These are phyloP conservation scores for Phytophthora chlamydospora DNA, from an alignment of 352 stramenopile genomes.

Conservation along the genomic window DNA sequence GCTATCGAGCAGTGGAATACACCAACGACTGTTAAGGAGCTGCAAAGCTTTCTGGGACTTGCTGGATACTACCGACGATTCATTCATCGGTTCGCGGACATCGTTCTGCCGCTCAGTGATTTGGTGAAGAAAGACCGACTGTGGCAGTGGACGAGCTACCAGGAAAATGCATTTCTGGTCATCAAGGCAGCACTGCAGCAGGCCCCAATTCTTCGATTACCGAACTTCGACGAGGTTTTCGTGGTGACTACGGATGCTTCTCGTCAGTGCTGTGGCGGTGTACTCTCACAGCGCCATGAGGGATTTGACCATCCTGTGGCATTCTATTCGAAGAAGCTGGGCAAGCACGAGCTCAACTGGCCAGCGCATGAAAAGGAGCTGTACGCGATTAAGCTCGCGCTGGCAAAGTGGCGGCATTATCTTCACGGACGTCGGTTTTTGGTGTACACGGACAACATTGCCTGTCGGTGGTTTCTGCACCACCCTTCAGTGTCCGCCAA, in stretches of 20 bases:
- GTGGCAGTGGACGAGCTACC: no score
- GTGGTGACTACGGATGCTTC: not conserved
- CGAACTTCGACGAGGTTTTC: no score
- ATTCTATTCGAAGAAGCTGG: not conserved
- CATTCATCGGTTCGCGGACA: no score
- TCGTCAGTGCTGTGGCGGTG: not conserved
- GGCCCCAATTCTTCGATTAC: no score
- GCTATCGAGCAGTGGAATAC: no score
- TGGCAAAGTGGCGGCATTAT: slow-evolving; percentile 17
- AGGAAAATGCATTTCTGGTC: no score
- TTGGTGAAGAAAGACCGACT: no score
- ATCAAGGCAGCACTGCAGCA: no score
- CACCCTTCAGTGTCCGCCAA: slow-evolving; percentile 13
- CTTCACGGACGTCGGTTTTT: slow-evolving; percentile 18
- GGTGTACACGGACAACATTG: slow-evolving; percentile 7
- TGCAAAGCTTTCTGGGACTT: no score
- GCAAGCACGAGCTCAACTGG: slow-evolving; percentile 9
- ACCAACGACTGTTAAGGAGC: no score
- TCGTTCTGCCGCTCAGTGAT: no score
- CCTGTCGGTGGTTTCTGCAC: slow-evolving; percentile 17
- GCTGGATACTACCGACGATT: no score
- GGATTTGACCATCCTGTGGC: not conserved
- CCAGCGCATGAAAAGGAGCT: not conserved
- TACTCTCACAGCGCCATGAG: not conserved
- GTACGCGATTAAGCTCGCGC: slow-evolving; percentile 2